phyloP scores from a whole-genome alignment of 1,139 yeast species.

The Yamadazyma triangularis region DNA sequence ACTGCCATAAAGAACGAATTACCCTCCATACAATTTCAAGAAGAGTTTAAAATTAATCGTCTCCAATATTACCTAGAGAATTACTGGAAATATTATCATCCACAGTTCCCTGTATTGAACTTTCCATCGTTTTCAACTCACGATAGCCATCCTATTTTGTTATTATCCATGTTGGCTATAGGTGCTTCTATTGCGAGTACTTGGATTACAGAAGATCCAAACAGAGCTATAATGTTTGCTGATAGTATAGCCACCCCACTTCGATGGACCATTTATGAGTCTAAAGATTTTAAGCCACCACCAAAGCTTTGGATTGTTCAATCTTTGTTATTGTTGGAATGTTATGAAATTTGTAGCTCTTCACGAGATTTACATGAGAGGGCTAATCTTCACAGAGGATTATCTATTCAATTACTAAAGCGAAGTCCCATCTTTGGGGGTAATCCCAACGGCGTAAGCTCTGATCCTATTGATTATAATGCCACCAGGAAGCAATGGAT shows the following conservation, averaged over 20 bases:
- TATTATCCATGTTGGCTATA: conserved; percentile 54
- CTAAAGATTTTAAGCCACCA: conserved; percentile 56
- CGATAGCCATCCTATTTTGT: conserved; percentile 46
- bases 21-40: conserved; percentile 10
- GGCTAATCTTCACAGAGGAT: conserved; percentile 73
- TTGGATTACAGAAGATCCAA: conserved; percentile 19
- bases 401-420: conserved; percentile 66
- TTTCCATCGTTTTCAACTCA: conserved; percentile 59
- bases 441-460: no score
- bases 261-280: conserved; percentile 57
- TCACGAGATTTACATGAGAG: conserved; percentile 63
- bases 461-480: no score
- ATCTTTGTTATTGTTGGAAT: conserved; percentile 56
- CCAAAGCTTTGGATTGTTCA: conserved; percentile 67
- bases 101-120: conserved; percentile 59
- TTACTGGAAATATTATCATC: conserved; percentile 59
- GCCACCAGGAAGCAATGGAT: conserved; percentile 19
- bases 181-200: conserved; percentile 38
- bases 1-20: conserved; percentile 6
- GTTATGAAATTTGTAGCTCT: conserved; percentile 62
- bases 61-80: conserved; percentile 24
- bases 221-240: conserved; percentile 17
- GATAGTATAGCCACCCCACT: conserved; percentile 54
- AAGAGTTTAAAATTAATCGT: conserved; percentile 18
- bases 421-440: conserved; percentile 75